Conservation (phyloP, 1,139 yeast species). For the Candida neerlandica region DNA sequence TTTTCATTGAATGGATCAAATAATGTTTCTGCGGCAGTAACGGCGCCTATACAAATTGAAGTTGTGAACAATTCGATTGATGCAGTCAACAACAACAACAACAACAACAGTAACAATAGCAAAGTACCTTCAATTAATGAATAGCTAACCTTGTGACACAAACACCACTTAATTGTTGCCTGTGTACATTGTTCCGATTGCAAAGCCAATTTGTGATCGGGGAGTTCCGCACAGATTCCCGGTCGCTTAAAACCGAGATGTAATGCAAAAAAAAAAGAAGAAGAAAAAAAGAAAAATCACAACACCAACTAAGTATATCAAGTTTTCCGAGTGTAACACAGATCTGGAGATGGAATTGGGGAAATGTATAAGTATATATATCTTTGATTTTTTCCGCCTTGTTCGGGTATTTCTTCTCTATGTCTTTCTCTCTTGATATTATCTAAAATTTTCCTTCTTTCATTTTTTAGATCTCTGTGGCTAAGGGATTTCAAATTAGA, state of each 20-base stretch:
- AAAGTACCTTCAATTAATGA: neutral
- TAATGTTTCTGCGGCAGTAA: conserved; percentile 2
- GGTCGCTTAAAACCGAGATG: neutral
- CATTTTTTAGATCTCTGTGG: neutral
- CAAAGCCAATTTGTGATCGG: neutral
- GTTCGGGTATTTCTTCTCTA: no score
- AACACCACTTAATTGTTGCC: neutral
- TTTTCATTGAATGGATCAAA: conserved; percentile 8
- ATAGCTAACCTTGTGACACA: neutral
- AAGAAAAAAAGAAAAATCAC: neutral
- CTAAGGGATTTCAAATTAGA: neutral
- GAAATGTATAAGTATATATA: no score
- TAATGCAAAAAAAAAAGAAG: neutral
- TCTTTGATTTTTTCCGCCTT: no score
- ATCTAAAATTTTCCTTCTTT: no score
- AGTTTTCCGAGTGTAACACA: no score
- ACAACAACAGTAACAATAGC: no score
- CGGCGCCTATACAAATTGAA: neutral
- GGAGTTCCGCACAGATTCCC: neutral
- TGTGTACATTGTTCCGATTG: no score
- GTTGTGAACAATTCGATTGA: neutral
- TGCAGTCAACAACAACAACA: neutral
- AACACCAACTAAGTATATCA: neutral
- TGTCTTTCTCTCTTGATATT: no score
- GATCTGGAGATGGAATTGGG: no score